Base-by-base conservation (phyloP, 306 rosid genomes). In the Leucaena leucocephala region DNA sequence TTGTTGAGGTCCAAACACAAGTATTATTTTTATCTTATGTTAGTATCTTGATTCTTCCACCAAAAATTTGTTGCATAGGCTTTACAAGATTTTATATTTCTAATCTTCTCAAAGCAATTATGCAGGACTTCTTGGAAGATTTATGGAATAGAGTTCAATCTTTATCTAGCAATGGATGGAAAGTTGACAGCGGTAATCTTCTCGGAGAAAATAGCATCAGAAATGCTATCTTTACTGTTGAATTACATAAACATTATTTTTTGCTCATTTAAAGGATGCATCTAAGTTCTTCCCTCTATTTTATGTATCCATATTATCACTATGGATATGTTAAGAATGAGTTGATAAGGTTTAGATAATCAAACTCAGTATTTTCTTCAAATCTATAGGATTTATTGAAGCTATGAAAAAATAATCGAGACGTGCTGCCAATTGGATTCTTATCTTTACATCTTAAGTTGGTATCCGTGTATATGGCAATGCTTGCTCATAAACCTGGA, bases 61-160 rank as follows among this genome's bases (percentile, higher is more conserved):
- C 62, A 72, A 7, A 78, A 68, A 9, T 57, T 70, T 72, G 67
- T 65, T 73, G 69, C 8, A 27, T 66, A 17, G 79, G 45, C 74
- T 22, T 78, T 80, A 54, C 40, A 46, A 54, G 62, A 0, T 36
- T 33, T 74, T 71, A 7, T 63, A 68, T 67, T 82, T 35, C 35
- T 75, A 40, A 76, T 8, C 33, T 65, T 69, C 71, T 76, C 36
- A 15, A 45, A 45, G 27, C 79, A 12, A 43, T 66, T 74, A 76
- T 84, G 82, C 85, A 95, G 99, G 98, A 95, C 84, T 95, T 95
- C 75, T 83, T 95, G 88, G 99, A 95, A 84, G 99, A 95, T 86
- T 85, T 95, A 38, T 95, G 98, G 98, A 91, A 85, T 61, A 97
- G 91, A 66, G 76, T 95, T 67, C 93, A 90, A 78, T 84, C 36